Evolutionary conservation across 768 basidiomycete genomes (phyloP), one percentile per base, ranked within the genome.

Genomic region (Bullera alba): DNA sequence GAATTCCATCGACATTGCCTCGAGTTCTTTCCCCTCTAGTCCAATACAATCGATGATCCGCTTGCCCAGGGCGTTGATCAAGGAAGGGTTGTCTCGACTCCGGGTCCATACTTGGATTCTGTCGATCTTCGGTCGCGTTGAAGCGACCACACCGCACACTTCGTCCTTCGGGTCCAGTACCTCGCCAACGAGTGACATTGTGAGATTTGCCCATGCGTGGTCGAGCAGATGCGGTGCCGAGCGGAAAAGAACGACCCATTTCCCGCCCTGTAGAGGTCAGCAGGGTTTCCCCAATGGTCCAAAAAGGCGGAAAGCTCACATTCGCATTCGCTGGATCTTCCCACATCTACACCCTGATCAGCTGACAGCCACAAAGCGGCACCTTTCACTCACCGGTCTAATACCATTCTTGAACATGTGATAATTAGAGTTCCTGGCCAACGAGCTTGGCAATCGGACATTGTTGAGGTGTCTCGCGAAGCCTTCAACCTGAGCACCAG

Each of bases 171-270:
- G 83, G 62, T 80, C 78, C 39, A 80, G 72, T 48, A 77, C 74
- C 73, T 88, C 83, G 5, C 88, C 91, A 8, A 95, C 85, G 12
- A 95, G 79, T 3, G 86, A 87, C 85, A 93, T 89, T 27, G 86
- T 83, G 17, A 93, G 77, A 82, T 87, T 90, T 41, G 78, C 79
- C 90, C 91, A 95, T 71, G 84, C 87, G 30, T 85, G 78, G 76
- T 95, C 90, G 43, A 93, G 75, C 0, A 61, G 51, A 41, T 74
- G 72, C 2, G 87, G 82, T 57, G 84, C 86, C 61, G 84, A 83
- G 76, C 85, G 85, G 84, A 93, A 88, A 63, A 88, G 88, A 50
- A 96, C 73, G 17, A 91, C 88, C 91, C 91, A 95, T 75, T 91
- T 92, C 29, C 91, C 91, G 17, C 91, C 91, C 60, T 67, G 46